Conservation (phyloP, 192 early-diverging fungal species). For the Helicostylum pulchrum region DNA sequence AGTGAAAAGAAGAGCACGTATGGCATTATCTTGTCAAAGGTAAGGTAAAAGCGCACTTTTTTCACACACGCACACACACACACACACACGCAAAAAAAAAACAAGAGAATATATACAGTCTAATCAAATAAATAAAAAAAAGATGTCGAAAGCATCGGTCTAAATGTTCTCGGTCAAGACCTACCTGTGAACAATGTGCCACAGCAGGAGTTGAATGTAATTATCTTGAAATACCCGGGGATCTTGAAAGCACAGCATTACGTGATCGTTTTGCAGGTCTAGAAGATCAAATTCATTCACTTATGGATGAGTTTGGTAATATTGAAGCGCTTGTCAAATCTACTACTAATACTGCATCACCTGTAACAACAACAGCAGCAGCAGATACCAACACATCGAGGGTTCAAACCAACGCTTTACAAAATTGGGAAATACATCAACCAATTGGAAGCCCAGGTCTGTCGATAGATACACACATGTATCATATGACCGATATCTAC, state of each 20-base stretch:
- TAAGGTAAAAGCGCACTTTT: slow-evolving; percentile 1
- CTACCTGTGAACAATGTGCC: slow-evolving; percentile 28
- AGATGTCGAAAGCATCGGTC: slow-evolving; percentile 36
- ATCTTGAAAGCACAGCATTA: slow-evolving; percentile 39
- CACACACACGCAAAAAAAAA: too few species aligned
- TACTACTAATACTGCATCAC: too few species aligned
- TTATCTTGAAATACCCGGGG: slow-evolving; percentile 34
- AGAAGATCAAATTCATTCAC: slow-evolving; percentile 35
- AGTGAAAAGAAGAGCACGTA: slow-evolving; percentile 23
- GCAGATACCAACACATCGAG: background rate
- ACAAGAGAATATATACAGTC: too few species aligned
- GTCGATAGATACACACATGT: slow-evolving; percentile 30
- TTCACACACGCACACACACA: too few species aligned
- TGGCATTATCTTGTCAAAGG: slow-evolving; percentile 32
- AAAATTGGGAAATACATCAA: slow-evolving; percentile 3
- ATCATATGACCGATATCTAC: slow-evolving; percentile 28
- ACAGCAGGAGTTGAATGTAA: slow-evolving; percentile 25
- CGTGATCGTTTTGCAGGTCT: slow-evolving; percentile 34
- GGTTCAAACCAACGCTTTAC: slow-evolving; percentile 14
- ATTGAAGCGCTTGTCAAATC: slow-evolving; percentile 24
- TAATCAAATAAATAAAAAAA: too few species aligned
- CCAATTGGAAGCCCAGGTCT: slow-evolving; percentile 8
- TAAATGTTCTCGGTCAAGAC: slow-evolving; percentile 33
- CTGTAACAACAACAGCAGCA: too few species aligned
- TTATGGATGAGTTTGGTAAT: slow-evolving; percentile 27